Conservation (phyloP, 768 basidiomycete species). For the Cystofilobasidium bisporidii region DNA sequence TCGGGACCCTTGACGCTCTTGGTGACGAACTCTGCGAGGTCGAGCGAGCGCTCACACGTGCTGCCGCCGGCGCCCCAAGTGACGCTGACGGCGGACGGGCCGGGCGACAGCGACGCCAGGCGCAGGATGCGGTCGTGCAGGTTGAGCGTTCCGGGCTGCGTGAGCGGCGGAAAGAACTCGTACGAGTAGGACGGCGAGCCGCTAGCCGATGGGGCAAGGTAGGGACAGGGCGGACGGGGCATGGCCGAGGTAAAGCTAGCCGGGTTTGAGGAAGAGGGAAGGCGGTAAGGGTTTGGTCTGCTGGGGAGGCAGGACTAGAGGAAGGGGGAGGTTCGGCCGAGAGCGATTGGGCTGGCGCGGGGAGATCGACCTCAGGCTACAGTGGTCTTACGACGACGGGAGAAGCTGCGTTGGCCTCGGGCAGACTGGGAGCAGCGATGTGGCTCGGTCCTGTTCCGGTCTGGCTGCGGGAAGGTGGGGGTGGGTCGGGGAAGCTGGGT, state of each 20-base stretch:
- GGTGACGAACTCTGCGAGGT: constrained; percentile 51
- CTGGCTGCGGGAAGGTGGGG: too few species aligned
- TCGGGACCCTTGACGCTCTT: constrained; percentile 34
- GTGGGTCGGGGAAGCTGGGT: too few species aligned
- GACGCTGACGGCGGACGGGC: constrained; percentile 64
- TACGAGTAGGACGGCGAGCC: constrained; percentile 1
- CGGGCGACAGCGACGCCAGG: constrained; percentile 55
- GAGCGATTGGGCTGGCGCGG: too few species aligned
- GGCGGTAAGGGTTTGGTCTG: not conserved
- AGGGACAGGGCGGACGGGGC: constrained; percentile 23
- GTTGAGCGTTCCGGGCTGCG: constrained; percentile 44
- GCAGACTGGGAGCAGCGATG: too few species aligned
- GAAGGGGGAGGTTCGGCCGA: not conserved
- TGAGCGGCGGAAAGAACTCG: constrained; percentile 29
- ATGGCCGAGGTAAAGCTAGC: too few species aligned
- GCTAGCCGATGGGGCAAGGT: not conserved
- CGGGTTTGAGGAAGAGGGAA: not conserved
- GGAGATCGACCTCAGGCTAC: too few species aligned
- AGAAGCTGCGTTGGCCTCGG: not conserved
- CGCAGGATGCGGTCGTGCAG: constrained; percentile 77
- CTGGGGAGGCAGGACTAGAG: not conserved
- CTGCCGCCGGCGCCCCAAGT: constrained; percentile 98
- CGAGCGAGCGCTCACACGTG: constrained; percentile 76
- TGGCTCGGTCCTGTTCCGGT: too few species aligned
- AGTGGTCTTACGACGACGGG: not conserved